phyloP scores from a whole-genome alignment of 306 rosid genomes.

The Pyrus bretschneideri region DNA sequence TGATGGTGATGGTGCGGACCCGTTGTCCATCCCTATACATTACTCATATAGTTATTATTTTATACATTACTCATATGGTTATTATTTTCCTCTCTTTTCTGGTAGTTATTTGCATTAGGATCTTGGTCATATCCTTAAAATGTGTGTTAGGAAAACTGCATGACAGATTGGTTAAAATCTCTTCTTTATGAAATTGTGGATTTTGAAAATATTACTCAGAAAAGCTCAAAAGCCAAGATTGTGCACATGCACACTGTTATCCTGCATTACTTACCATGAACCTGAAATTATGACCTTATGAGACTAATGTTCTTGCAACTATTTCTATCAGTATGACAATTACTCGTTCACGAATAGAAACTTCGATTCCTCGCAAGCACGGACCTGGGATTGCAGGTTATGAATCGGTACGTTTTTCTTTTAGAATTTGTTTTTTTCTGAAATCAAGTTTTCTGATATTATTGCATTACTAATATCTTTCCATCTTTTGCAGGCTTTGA shows the following conservation, averaged over 20 bases:
- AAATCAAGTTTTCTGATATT: neutral
- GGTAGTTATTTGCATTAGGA: neutral
- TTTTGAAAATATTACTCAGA: neutral
- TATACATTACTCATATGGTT: too few species aligned
- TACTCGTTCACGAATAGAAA: conserved; percentile 85
- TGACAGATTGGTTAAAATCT: neutral
- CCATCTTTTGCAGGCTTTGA: conserved; percentile 65
- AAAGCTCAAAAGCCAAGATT: neutral
- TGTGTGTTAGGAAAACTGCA: neutral
- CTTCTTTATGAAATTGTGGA: neutral
- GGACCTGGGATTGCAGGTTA: conserved; percentile 96
- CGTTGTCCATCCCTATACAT: neutral
- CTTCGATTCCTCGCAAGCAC: conserved; percentile 96
- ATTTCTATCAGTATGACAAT: conserved; percentile 61
- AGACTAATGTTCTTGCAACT: conserved; percentile 12
- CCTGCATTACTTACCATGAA: neutral
- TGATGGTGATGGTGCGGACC: neutral
- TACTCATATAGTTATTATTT: neutral
- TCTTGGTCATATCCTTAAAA: neutral
- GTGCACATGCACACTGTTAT: neutral
- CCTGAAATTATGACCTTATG: neutral
- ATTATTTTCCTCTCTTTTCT: neutral
- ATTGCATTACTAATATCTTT: conserved; percentile 17
- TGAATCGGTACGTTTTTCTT: conserved; percentile 52
- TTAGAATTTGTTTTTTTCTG: neutral